Percentiles rank a stretch among this genome's conserved stretches.
These are phyloP conservation scores for Penicillium bialowiezense DNA, from an alignment of 495 filamentous ascomycete species.

Conservation along the genomic window DNA sequence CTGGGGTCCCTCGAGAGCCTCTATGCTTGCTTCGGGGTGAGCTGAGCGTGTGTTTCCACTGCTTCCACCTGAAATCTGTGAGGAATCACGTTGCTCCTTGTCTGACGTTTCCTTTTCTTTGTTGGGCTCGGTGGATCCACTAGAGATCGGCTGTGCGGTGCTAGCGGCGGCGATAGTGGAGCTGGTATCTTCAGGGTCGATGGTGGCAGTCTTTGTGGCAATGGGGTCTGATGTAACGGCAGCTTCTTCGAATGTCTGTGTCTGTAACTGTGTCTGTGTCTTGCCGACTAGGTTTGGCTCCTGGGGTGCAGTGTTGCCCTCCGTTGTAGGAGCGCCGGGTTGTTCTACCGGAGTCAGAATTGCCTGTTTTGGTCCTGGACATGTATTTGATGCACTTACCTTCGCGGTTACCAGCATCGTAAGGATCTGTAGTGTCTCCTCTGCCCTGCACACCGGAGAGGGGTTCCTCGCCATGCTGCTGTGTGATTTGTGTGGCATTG, in stretches of 20 bases:
- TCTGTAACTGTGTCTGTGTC: too few relatives aligned
- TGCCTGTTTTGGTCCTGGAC: not conserved
- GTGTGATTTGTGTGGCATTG: conserved; percentile 5
- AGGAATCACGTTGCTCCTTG: conserved; percentile 1
- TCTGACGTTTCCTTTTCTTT: conserved; percentile 5
- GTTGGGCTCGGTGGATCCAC: not conserved
- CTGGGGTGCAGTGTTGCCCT: conserved; percentile 23
- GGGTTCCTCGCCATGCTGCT: conserved; percentile 37
- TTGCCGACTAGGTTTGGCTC: conserved; percentile 11
- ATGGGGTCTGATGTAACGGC: not conserved
- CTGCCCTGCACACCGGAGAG: conserved; percentile 41
- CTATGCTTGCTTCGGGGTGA: conserved; percentile 24
- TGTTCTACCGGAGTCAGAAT: conserved; percentile 22
- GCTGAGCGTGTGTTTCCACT: not conserved
- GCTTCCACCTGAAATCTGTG: not conserved
- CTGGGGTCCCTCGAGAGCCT: conserved; percentile 35
- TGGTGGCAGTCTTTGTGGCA: not conserved
- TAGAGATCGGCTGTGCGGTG: not conserved
- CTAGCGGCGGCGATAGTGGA: not conserved
- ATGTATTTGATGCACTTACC: conserved; percentile 24
- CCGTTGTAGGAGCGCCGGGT: conserved; percentile 26
- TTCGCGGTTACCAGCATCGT: conserved; percentile 43
- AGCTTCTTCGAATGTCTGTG: not conserved
- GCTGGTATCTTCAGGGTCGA: not conserved
- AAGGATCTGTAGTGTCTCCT: conserved; percentile 37